Conservation (phyloP, 1,284 basidiomycete genomes). For the Tetrapyrgos nigripes region DNA sequence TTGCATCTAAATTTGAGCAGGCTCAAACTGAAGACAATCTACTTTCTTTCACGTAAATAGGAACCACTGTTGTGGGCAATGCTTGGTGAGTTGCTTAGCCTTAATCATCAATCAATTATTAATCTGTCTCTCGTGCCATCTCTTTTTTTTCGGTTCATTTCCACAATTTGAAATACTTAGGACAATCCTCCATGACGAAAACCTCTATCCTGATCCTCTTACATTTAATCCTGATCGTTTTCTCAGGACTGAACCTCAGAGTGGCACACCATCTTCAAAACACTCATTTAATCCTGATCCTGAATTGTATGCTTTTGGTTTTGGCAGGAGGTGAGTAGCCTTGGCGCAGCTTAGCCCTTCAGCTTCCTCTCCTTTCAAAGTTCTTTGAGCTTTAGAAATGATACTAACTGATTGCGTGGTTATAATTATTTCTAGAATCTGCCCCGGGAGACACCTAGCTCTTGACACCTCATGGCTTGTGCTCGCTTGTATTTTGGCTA, state of each 20-base stretch:
- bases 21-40: too few species aligned
- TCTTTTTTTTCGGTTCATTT: too few species aligned
- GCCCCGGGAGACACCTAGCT: slow-evolving; percentile 39
- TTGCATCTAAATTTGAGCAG: too few species aligned
- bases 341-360: background rate
- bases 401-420: too few species aligned
- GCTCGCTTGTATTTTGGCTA: slow-evolving; percentile 33
- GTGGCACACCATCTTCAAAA: slow-evolving; percentile 23
- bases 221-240: slow-evolving; percentile 37
- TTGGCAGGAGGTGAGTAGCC: slow-evolving; percentile 20
- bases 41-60: background rate
- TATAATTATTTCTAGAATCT: slow-evolving; percentile 23
- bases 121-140: too few species aligned
- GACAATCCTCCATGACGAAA: slow-evolving; percentile 37
- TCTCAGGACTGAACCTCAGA: slow-evolving; percentile 12
- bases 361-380: too few species aligned
- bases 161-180: slow-evolving; percentile 11
- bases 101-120: too few species aligned
- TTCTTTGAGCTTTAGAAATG: too few species aligned
- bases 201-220: slow-evolving; percentile 34
- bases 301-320: slow-evolving; percentile 32
- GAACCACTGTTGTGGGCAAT: slow-evolving; percentile 24
- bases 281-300: slow-evolving; percentile 22
- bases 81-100: slow-evolving; percentile 20
- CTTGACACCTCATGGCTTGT: slow-evolving; percentile 32